These are phyloP conservation scores for Xylariaceae sp. DNA, from an alignment of 2,329 filamentous ascomycete genomes.

Conservation along the genomic window DNA sequence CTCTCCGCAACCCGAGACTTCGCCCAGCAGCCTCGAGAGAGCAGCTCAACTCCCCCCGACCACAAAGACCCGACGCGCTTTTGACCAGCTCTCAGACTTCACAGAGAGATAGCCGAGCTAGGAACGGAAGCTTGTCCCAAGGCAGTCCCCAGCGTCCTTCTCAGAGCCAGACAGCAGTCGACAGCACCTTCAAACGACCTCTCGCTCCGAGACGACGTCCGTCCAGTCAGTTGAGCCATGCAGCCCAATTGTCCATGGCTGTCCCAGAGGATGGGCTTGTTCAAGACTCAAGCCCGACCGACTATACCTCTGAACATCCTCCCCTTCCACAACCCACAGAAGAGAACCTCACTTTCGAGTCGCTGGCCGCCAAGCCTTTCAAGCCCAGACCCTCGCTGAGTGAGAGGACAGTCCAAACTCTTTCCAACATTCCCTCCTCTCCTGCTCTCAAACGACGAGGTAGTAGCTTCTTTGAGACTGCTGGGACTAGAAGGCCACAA, in stretches of 20 bases:
- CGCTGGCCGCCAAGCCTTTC: slow-evolving; percentile 15
- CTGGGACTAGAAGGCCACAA: slow-evolving; percentile 54
- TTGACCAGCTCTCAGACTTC: slow-evolving; percentile 22
- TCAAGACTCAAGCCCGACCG: background rate
- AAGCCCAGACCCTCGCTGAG: slow-evolving; percentile 58
- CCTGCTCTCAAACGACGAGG: slow-evolving; percentile 63
- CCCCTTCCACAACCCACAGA: slow-evolving; percentile 19
- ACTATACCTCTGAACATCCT: slow-evolving; percentile 21
- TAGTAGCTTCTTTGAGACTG: slow-evolving; percentile 68
- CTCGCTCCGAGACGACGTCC: slow-evolving; percentile 20
- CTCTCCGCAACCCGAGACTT: slow-evolving; percentile 21
- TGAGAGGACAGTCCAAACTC: slow-evolving; percentile 81
- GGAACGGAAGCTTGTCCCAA: slow-evolving; percentile 21
- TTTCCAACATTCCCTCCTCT: slow-evolving; percentile 74
- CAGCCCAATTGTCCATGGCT: slow-evolving; percentile 11
- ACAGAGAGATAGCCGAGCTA: slow-evolving; percentile 14
- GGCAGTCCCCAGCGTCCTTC: slow-evolving; percentile 13
- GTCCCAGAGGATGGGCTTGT: slow-evolving; percentile 9
- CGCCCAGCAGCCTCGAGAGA: slow-evolving; percentile 27
- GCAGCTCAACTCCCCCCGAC: slow-evolving; percentile 19
- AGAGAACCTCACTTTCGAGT: slow-evolving; percentile 25
- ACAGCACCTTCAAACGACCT: slow-evolving; percentile 22
- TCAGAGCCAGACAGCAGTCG: slow-evolving; percentile 16
- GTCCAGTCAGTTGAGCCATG: slow-evolving; percentile 21
- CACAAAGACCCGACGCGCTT: slow-evolving; percentile 18